Conservation (phyloP, 2,329 filamentous ascomycete genomes). For the Biscogniauxia sp. region DNA sequence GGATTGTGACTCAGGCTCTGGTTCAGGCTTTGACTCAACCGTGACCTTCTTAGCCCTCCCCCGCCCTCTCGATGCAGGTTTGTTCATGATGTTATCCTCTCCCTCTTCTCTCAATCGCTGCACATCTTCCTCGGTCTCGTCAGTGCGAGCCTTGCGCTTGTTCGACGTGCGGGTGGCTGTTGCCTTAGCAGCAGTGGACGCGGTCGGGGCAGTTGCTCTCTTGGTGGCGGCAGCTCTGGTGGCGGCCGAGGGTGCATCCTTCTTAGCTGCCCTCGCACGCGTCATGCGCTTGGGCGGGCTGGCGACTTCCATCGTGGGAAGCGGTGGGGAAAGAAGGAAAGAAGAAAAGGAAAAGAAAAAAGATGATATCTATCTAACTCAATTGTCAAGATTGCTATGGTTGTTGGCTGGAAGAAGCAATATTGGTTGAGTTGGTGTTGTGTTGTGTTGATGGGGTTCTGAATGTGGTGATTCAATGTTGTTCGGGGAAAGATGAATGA, state of each 20-base stretch:
- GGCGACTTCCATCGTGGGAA: constrained; percentile 46
- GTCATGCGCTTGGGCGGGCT: constrained; percentile 61
- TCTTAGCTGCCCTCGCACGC: constrained; percentile 46
- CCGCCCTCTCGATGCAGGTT: constrained; percentile 39
- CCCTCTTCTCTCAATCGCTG: constrained; percentile 33
- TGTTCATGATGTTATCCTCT: constrained; percentile 32
- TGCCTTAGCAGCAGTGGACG: constrained; percentile 44
- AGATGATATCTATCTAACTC: constrained; percentile 8
- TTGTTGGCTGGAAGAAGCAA: constrained; percentile 11
- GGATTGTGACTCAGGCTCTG: constrained; percentile 21
- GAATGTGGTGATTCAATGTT: neutral
- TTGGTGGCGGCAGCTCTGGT: constrained; percentile 41
- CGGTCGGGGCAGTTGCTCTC: constrained; percentile 24
- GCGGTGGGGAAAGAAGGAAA: constrained; percentile 10
- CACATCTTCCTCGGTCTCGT: constrained; percentile 50
- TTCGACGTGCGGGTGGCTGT: constrained; percentile 18
- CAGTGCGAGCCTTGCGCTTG: constrained; percentile 55
- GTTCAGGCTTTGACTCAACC: neutral
- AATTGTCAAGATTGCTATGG: neutral
- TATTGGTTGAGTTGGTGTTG: constrained; percentile 4
- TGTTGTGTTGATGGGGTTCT: too few species aligned
- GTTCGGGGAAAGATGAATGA: neutral
- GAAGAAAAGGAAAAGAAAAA: constrained; percentile 6
- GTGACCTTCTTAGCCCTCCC: constrained; percentile 45
- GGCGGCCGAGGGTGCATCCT: constrained; percentile 37